Evolutionary conservation across 73 alveolate genomes (phyloP), one percentile per base, ranked within the genome.

Genomic region (Urostyla sp.): DNA sequence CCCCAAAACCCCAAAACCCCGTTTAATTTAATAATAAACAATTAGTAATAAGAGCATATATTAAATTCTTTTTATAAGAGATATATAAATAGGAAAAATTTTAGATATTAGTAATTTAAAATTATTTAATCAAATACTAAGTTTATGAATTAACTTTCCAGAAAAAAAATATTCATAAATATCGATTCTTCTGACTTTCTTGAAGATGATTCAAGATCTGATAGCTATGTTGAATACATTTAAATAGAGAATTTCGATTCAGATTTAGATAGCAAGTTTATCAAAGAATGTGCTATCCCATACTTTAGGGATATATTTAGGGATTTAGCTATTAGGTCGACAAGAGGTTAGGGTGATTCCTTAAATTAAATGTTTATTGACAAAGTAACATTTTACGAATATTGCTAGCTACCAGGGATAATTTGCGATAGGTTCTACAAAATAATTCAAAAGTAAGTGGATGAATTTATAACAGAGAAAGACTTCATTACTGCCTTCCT

Each of bases 221-320:
- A 31, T 35, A 58, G 54, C 26, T 7, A 63, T 63, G 79, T 24
- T 43, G 45, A 63, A 60, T 63, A 38, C 50, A 69, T 69, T n/a
- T 28, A 46, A 24, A 69, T 69, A 48, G 83, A 69, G 54, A 69
- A 69, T 69, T 69, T 69, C 48, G 83, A 69, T 69, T 57, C 44
- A 37, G 69, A 69, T 46, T 43, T 45, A 35, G 83, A 69, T 49
- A 49, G 48, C 69, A 69, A 69, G 30, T 69, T 69, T 49, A 69
- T 69, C 55, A 69, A 69, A 69, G 83, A 69, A 11, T 69, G 72
- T 31, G 34, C 49, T 18, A 59, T 69, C 5, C 83, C 83, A 37
- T 69, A 69, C 83, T 69, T 69, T 48, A 69, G 83, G 44, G 83
- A 69, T 69, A 34, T 69, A 24, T 69, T 48, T 38, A 45, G 83